Evolutionary conservation across 139 green algal genomes (phyloP).

Genomic region (Coelastrella sp.): DNA sequence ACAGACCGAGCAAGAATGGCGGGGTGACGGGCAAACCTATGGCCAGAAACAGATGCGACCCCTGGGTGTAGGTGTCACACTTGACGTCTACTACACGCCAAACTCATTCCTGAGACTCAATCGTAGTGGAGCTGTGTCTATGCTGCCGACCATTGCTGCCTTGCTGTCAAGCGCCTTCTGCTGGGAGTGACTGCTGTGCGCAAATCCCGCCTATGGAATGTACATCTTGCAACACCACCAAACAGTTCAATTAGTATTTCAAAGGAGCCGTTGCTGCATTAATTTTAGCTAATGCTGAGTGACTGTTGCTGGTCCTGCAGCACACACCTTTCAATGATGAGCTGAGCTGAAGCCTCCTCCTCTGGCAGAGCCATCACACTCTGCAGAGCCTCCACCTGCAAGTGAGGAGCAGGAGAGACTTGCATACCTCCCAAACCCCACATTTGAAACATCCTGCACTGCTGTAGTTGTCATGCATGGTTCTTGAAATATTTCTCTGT

Average conservation of each 20-base stretch:
- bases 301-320: background rate
- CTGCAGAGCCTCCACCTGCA: constrained; percentile 40
- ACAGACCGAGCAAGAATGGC: constrained; percentile 29
- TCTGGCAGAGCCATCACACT: constrained; percentile 33
- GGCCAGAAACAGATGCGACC: background rate
- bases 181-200: background rate
- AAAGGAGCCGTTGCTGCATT: background rate
- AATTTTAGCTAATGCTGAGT: background rate
- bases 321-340: constrained; percentile 43
- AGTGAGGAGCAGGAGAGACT: background rate
- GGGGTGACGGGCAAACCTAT: constrained; percentile 37
- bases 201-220: background rate
- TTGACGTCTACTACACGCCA: background rate
- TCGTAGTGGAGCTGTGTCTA: background rate
- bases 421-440: background rate
- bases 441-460: background rate
- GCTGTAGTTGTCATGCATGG: background rate
- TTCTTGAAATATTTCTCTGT: too few relatives aligned
- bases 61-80: background rate
- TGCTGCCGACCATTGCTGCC: background rate
- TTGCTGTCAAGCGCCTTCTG: background rate
- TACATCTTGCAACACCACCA: background rate
- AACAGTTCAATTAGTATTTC: background rate
- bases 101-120: background rate
- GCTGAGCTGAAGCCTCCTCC: constrained; percentile 13